phyloP scores from a whole-genome alignment of 805 yeast species.

The Zygotorulaspora chibaensis region DNA sequence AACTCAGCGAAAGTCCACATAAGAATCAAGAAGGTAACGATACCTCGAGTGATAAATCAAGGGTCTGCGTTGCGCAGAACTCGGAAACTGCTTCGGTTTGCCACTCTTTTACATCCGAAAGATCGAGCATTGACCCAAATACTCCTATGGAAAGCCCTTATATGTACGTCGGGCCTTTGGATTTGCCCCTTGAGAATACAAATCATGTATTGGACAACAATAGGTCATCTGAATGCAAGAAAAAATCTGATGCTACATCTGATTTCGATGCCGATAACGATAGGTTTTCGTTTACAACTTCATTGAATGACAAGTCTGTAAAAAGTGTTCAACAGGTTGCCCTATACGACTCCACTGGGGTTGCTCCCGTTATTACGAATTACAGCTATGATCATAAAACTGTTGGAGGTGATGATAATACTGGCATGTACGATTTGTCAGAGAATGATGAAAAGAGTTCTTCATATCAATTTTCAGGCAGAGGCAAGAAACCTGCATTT shows the following conservation, averaged over 20 bases:
- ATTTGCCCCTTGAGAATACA: not conserved
- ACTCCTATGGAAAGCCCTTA: conserved; percentile 3
- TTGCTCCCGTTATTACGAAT: conserved; percentile 12
- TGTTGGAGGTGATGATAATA: not conserved
- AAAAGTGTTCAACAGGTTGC: conserved; percentile 19
- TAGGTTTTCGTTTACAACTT: conserved; percentile 20
- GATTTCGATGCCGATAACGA: conserved; percentile 12
- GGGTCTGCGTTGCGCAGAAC: not conserved
- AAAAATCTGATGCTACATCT: conserved; percentile 6
- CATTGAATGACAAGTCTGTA: conserved; percentile 17
- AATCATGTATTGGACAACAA: not conserved
- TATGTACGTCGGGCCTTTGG: conserved; percentile 6
- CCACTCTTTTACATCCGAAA: not conserved
- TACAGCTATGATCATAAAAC: not conserved
- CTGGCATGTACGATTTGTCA: not conserved
- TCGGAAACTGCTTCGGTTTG: not conserved
- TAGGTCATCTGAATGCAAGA: not conserved
- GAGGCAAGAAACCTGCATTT: no score
- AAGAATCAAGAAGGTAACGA: not conserved
- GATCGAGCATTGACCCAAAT: not conserved
- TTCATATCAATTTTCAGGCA: not conserved
- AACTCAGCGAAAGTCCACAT: conserved; percentile 4
- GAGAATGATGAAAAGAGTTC: not conserved
- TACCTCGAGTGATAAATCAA: not conserved
- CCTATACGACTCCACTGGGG: conserved; percentile 11